Conservation (phyloP, 805 yeast species). For the Suhomyces faveliae region DNA sequence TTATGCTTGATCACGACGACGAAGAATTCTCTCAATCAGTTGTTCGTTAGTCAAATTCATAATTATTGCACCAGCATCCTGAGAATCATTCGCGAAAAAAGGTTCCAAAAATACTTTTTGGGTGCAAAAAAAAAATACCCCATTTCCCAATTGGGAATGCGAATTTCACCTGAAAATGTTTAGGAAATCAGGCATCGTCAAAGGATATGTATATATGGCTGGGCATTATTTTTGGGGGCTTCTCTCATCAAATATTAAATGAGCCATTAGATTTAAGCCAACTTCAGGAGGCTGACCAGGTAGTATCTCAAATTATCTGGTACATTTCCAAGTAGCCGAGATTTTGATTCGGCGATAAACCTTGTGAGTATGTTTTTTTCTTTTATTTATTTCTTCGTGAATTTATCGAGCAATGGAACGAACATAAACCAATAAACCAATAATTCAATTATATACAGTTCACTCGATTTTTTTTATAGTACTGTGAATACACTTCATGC, state of each 20-base stretch:
- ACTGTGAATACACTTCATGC: not conserved
- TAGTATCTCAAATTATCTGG: not conserved
- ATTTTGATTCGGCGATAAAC: not conserved
- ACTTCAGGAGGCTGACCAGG: not conserved
- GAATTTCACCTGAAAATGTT: not conserved
- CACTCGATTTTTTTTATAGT: not conserved
- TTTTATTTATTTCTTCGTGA: slow-evolving; percentile 1
- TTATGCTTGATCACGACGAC: not conserved
- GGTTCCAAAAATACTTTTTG: not conserved
- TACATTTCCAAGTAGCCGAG: not conserved
- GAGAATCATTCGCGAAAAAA: not conserved
- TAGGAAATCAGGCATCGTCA: not conserved
- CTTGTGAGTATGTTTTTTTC: not conserved
- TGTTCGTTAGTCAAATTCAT: not conserved
- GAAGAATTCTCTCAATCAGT: not conserved
- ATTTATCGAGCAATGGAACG: not conserved
- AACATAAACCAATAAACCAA: not conserved
- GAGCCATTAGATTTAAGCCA: not conserved
- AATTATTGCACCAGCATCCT: not conserved
- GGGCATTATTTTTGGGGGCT: not conserved
- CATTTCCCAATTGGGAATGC: not conserved
- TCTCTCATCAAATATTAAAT: not conserved
- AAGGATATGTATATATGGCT: not conserved
- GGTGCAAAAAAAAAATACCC: not conserved
- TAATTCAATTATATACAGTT: not conserved